Evolutionary conservation across 345 rosid genomes (phyloP).

Genomic region (Brassica rapa): DNA sequence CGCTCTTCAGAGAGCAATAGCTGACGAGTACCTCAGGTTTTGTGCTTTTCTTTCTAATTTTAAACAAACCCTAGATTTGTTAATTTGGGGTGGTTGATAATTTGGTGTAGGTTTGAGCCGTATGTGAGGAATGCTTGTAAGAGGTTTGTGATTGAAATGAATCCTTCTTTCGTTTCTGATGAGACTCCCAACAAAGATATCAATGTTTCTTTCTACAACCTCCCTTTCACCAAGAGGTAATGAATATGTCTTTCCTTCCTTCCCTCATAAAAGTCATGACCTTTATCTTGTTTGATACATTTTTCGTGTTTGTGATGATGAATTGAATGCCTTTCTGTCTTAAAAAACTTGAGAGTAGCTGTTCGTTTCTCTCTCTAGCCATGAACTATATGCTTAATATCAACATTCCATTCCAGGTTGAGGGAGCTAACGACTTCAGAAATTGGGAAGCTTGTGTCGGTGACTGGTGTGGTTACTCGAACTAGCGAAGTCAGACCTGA

Average conservation of each 20-base stretch:
- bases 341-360: not conserved
- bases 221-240: slow-evolving; percentile 77
- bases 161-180: slow-evolving; percentile 66
- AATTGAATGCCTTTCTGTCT: no score
- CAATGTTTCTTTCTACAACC: slow-evolving; percentile 79
- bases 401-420: slow-evolving; percentile 44
- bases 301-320: no score
- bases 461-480: slow-evolving; percentile 90
- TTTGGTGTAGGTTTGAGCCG: slow-evolving; percentile 60
- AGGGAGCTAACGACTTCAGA: slow-evolving; percentile 84
- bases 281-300: no score
- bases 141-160: slow-evolving; percentile 78
- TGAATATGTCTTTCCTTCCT: not conserved
- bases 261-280: not conserved
- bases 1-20: slow-evolving; percentile 75
- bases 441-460: slow-evolving; percentile 86
- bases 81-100: not conserved
- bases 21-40: slow-evolving; percentile 82
- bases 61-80: not conserved
- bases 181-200: slow-evolving; percentile 86
- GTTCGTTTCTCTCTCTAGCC: not conserved
- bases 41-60: not conserved
- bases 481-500: slow-evolving; percentile 97
- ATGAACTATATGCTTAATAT: not conserved
- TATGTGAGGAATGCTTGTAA: slow-evolving; percentile 89